These are phyloP conservation scores for Aspergillus leporis DNA, from an alignment of 495 filamentous ascomycete genomes.

Conservation along the genomic window DNA sequence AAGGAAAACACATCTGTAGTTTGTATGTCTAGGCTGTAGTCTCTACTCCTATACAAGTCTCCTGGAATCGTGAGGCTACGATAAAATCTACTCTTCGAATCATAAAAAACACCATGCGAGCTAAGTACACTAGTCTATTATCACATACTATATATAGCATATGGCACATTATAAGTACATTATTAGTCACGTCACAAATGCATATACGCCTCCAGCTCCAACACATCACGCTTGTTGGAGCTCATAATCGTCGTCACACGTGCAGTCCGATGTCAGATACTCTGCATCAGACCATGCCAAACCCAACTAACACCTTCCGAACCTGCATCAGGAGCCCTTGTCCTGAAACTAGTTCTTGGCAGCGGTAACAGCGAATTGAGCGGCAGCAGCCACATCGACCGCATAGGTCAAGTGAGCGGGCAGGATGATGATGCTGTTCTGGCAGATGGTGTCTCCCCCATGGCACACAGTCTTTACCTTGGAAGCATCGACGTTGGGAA, in stretches of 20 bases:
- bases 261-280: background rate
- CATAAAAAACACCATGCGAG: background rate
- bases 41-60: no score
- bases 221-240: background rate
- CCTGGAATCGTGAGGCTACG: no score
- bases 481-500: background rate
- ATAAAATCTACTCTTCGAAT: background rate
- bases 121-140: background rate
- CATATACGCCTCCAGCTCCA: background rate
- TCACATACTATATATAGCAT: background rate
- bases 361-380: background rate
- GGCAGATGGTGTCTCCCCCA: background rate
- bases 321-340: background rate
- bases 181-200: background rate
- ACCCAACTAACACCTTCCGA: no score
- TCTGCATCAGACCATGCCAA: no score
- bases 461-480: background rate
- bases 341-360: background rate
- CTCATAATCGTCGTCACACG: background rate
- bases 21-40: no score
- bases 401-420: conserved; percentile 1
- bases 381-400: background rate
- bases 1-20: no score
- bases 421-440: background rate
- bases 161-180: background rate